phyloP scores from a whole-genome alignment of 129 eudicot genomes.

The Chrysanthemum makinoi region DNA sequence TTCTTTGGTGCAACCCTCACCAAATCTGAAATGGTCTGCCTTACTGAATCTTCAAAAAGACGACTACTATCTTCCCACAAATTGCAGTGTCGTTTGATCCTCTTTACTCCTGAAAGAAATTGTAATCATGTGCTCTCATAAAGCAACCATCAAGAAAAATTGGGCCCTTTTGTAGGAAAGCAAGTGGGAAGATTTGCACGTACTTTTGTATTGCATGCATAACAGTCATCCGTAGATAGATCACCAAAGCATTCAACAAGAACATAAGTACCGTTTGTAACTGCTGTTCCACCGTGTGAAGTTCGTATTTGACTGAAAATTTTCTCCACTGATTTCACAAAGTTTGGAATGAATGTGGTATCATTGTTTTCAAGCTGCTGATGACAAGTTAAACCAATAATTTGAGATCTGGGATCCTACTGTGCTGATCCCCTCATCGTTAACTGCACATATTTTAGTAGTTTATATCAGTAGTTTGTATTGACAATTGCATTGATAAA shows the following conservation, averaged over 20 bases:
- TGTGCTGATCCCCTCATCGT: slow-evolving; percentile 22
- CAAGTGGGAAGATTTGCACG: slow-evolving; percentile 60
- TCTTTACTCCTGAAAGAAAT: slow-evolving; percentile 44
- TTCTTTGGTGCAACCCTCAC: slow-evolving; percentile 36
- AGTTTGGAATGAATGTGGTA: slow-evolving; percentile 35
- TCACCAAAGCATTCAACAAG: slow-evolving; percentile 82
- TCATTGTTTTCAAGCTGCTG: slow-evolving; percentile 24
- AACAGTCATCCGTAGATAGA: slow-evolving; percentile 62
- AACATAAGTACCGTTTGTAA: slow-evolving; percentile 38
- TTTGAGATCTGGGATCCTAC: slow-evolving; percentile 59
- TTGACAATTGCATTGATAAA: too few species aligned
- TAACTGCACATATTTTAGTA: slow-evolving; percentile 11
- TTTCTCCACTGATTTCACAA: slow-evolving; percentile 43
- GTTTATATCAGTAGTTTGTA: background rate
- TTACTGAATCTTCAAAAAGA: slow-evolving; percentile 33
- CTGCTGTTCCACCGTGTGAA: slow-evolving; percentile 38
- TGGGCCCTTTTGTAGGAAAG: slow-evolving; percentile 49
- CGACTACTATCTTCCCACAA: slow-evolving; percentile 51
- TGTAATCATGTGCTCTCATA: slow-evolving; percentile 51
- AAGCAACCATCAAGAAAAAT: slow-evolving; percentile 74
- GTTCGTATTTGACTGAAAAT: slow-evolving; percentile 43
- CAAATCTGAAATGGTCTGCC: slow-evolving; percentile 41
- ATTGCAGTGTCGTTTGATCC: slow-evolving; percentile 38
- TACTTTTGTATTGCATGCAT: slow-evolving; percentile 54
- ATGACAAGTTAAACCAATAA: slow-evolving; percentile 29